A percentile compares a stretch with the other conserved stretches of the same genome.
These are phyloP conservation scores for Malus sylvestris DNA, from an alignment of 306 rosid species.

Conservation along the genomic window DNA sequence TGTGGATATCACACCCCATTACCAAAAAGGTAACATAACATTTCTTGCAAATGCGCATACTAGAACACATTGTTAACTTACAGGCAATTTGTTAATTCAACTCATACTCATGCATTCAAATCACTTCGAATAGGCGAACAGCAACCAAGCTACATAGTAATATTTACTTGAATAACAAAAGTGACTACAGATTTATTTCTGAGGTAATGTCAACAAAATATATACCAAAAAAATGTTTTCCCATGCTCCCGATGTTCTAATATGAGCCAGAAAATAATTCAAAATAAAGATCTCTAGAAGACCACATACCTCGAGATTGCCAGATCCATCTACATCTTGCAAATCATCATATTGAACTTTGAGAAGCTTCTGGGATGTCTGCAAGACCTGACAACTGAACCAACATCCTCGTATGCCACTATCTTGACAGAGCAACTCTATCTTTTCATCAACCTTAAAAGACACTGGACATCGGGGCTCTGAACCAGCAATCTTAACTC, in stretches of 20 bases:
- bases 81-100: not conserved
- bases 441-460: conserved; percentile 45
- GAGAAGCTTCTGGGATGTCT: conserved; percentile 36
- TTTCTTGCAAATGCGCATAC: not conserved
- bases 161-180: not conserved
- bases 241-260: not conserved
- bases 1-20: not conserved
- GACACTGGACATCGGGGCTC: conserved; percentile 22
- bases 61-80: not conserved
- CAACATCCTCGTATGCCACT: conserved; percentile 90
- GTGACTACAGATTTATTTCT: not conserved
- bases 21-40: not conserved
- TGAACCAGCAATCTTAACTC: conserved; percentile 28
- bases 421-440: conserved; percentile 74
- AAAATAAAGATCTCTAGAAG: not conserved
- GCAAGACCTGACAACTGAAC: conserved; percentile 71
- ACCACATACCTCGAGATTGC: conserved; percentile 52
- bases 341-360: conserved; percentile 63
- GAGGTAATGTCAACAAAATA: not conserved
- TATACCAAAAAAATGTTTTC: not conserved
- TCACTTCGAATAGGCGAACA: not conserved
- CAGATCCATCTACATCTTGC: conserved; percentile 42
- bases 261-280: conserved; percentile 3
- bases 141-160: not conserved
- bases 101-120: not conserved